These are phyloP conservation scores for Yarrowia sp. DNA, from an alignment of 805 yeast genomes.

Conservation along the genomic window DNA sequence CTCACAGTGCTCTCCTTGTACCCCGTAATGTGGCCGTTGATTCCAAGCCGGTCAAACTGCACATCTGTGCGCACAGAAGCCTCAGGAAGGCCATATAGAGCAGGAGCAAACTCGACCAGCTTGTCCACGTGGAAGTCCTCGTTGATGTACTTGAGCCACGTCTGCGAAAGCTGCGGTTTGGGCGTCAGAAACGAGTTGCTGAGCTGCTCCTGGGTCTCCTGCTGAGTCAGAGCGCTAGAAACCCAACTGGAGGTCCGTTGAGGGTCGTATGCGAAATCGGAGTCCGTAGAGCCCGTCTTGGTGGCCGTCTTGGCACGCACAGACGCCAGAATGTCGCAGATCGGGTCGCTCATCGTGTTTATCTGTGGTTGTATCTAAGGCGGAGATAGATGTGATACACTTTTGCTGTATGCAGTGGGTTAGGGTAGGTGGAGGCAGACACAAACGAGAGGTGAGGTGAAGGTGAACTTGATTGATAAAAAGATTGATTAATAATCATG, in stretches of 20 bases:
- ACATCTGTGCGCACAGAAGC: conserved; percentile 16
- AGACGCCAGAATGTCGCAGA: neutral
- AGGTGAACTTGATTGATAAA: too few relatives aligned
- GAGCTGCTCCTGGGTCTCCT: neutral
- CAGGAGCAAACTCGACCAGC: conserved; percentile 26
- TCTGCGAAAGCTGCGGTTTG: conserved; percentile 5
- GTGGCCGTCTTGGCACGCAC: conserved; percentile 1
- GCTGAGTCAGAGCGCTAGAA: neutral
- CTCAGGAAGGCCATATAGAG: conserved; percentile 19
- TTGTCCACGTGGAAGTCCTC: conserved; percentile 26
- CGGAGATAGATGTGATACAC: neutral
- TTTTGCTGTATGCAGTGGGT: neutral
- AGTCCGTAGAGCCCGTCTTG: neutral
- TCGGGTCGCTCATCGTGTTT: conserved; percentile 7
- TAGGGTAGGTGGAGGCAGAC: neutral
- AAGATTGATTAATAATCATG: too few relatives aligned
- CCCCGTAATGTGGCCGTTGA: conserved; percentile 68
- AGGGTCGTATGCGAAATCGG: conserved; percentile 8
- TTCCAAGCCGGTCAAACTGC: conserved; percentile 74
- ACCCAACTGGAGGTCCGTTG: neutral
- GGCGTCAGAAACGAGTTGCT: conserved; percentile 22
- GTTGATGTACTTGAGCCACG: conserved; percentile 27
- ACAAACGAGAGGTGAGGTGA: neutral
- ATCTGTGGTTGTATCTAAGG: neutral
- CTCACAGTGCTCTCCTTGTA: conserved; percentile 64